Evolutionary conservation across 225 moss, liverwort and hornwort species (phyloP).

Genomic region (Neckera pumila): DNA sequence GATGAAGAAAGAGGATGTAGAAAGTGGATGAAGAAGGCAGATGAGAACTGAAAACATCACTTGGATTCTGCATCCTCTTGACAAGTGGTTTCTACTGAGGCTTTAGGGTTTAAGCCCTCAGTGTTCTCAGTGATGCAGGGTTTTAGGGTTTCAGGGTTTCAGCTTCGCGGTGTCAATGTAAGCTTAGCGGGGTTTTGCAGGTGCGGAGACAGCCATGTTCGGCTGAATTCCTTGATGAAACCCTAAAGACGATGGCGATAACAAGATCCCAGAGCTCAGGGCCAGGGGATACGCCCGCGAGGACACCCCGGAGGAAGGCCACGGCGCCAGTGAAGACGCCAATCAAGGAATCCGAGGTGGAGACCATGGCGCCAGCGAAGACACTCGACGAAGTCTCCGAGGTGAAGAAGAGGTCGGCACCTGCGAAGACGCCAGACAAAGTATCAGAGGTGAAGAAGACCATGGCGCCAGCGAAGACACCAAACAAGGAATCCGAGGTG

Average conservation of each 20-base stretch:
- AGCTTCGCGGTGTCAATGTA: no score
- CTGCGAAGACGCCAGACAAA: no score
- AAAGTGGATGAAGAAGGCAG: no score
- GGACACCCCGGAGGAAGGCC: not conserved
- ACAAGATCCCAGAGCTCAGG: not conserved
- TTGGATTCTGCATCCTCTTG: not conserved
- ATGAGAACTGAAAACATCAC: no score
- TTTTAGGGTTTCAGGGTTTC: not conserved
- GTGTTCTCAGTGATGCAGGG: not conserved
- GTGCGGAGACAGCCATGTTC: not conserved
- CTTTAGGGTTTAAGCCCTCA: not conserved
- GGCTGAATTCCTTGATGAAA: not conserved
- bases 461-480: not conserved
- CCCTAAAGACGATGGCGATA: not conserved
- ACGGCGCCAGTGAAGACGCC: not conserved
- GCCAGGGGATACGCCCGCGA: not conserved
- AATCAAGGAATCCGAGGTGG: not conserved
- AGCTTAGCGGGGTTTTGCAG: not conserved
- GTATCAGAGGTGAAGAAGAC: no score
- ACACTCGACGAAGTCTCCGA: no score
- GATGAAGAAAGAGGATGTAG: no score
- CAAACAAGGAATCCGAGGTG: not conserved
- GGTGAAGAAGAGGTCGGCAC: not conserved
- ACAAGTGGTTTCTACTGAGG: not conserved
- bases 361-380: not conserved